A percentile compares a stretch with the other conserved stretches of the same genome.
Conservation (phyloP, 1,284 basidiomycete species). For the Volvariella surrecta region DNA sequence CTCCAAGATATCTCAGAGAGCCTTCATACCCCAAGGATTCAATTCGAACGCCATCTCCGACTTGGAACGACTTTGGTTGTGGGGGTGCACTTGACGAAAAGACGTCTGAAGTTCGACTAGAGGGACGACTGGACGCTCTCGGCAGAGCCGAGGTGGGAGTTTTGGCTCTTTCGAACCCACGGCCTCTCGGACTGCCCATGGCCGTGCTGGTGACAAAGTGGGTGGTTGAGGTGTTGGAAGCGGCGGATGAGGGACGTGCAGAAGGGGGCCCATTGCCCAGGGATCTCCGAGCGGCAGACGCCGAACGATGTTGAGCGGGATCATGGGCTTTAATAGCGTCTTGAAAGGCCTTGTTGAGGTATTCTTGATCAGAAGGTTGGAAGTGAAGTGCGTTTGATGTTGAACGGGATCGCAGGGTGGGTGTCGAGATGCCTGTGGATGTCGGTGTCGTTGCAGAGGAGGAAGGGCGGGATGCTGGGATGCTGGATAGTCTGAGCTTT, state of each 20-base stretch:
- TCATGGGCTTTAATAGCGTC: slow-evolving; percentile 75
- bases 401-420: slow-evolving; percentile 55
- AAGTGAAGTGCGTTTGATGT: slow-evolving; percentile 37
- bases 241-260: slow-evolving; percentile 40
- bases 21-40: slow-evolving; percentile 85
- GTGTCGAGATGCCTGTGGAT: slow-evolving; percentile 54
- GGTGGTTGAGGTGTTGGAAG: slow-evolving; percentile 29
- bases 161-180: slow-evolving; percentile 34
- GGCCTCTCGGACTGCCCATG: not conserved
- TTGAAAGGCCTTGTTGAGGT: slow-evolving; percentile 56
- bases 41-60: slow-evolving; percentile 78
- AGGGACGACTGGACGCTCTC: slow-evolving; percentile 47
- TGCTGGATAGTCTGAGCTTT: slow-evolving; percentile 44
- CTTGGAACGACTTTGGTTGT: slow-evolving; percentile 43
- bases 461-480: slow-evolving; percentile 33
- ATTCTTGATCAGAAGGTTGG: slow-evolving; percentile 36
- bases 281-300: slow-evolving; percentile 31
- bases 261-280: slow-evolving; percentile 12
- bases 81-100: slow-evolving; percentile 27
- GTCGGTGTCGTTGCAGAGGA: too few relatives aligned
- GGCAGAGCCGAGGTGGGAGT: slow-evolving; percentile 34
- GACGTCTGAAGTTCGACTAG: slow-evolving; percentile 56
- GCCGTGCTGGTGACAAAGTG: slow-evolving; percentile 6
- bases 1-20: slow-evolving; percentile 67
- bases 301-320: slow-evolving; percentile 56